Conservation (phyloP, 495 filamentous ascomycete species). For the Lepraria neglecta region DNA sequence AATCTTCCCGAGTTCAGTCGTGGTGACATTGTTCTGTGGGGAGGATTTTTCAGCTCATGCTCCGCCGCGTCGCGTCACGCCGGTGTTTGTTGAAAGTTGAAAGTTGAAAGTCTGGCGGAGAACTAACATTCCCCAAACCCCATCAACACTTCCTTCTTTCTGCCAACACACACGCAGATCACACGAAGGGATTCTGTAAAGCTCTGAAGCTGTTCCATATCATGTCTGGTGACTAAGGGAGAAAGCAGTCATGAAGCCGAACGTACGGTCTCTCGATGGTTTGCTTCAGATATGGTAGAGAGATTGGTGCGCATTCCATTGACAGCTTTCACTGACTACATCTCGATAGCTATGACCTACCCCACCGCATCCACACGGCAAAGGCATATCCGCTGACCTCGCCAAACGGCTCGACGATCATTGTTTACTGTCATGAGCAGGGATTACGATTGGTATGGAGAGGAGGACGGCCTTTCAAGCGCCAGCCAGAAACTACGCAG, state of each 20-base stretch:
- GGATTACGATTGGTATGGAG: conserved; percentile 75
- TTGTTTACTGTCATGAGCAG: conserved; percentile 75
- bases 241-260: conserved; percentile 8
- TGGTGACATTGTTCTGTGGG: neutral
- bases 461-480: conserved; percentile 63
- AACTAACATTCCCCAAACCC: neutral
- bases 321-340: conserved; percentile 17
- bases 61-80: conserved; percentile 6
- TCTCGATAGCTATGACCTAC: conserved; percentile 60
- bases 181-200: too few species aligned
- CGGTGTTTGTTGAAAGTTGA: neutral
- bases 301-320: neutral
- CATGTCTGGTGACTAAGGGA: neutral
- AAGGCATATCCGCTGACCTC: conserved; percentile 69
- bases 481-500: conserved; percentile 29
- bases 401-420: conserved; percentile 76
- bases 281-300: conserved; percentile 50
- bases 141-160: neutral
- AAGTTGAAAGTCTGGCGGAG: neutral
- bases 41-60: neutral
- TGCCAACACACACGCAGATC: neutral
- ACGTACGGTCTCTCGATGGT: conserved; percentile 30
- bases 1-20: neutral
- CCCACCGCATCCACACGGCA: conserved; percentile 64
- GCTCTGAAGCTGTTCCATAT: neutral